phyloP scores from a whole-genome alignment of 2,329 filamentous ascomycete species.

The Talaromyces pinophilus region DNA sequence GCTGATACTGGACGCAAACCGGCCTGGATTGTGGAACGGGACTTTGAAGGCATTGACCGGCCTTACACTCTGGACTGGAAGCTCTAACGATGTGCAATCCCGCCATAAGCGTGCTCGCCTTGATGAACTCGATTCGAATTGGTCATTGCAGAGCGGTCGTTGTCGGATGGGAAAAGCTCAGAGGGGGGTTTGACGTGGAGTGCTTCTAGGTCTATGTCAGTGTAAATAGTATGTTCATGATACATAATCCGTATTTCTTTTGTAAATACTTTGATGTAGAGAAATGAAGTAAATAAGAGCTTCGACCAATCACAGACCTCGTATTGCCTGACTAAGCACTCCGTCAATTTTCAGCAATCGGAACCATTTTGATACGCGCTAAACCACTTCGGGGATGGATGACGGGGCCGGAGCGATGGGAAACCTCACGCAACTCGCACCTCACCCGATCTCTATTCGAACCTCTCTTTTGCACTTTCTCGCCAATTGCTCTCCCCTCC shows the following conservation, averaged over 20 bases:
- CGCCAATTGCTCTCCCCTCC: constrained; percentile 23
- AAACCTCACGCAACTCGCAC: constrained; percentile 24
- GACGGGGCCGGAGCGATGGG: constrained; percentile 21
- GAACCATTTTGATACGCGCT: constrained; percentile 15
- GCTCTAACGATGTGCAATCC: not conserved
- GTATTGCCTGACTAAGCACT: constrained; percentile 7
- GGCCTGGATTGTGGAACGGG: not conserved
- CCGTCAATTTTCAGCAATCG: constrained; percentile 1
- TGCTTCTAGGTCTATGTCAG: not conserved
- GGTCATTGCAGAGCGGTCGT: not conserved
- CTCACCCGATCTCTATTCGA: constrained; percentile 19
- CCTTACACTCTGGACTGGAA: not conserved
- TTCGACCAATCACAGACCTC: not conserved
- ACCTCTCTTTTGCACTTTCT: constrained; percentile 19
- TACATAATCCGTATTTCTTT: not conserved
- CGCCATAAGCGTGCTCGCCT: not conserved
- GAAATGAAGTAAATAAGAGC: not conserved
- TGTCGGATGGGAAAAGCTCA: not conserved
- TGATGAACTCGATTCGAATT: not conserved
- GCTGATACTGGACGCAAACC: not conserved
- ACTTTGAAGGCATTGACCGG: not conserved
- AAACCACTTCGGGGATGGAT: constrained; percentile 19
- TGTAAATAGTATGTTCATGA: not conserved
- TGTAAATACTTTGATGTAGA: not conserved
- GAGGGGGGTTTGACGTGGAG: not conserved